phyloP scores from a whole-genome alignment of 1,284 basidiomycete genomes.

The Violaceomyces palustris region DNA sequence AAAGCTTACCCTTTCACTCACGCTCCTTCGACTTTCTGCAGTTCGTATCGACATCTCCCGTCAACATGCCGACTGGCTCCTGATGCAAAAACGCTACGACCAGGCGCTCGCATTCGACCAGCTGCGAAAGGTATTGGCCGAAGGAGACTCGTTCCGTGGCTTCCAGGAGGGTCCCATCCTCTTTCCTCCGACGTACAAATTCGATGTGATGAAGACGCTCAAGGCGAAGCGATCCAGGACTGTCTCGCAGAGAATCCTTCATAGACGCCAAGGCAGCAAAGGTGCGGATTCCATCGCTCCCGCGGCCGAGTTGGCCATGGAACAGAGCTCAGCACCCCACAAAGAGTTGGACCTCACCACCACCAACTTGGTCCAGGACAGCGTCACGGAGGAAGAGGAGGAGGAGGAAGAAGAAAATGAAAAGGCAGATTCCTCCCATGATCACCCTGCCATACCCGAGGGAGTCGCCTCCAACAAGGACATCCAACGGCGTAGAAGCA shows the following conservation, averaged over 20 bases:
- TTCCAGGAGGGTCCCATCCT: constrained; percentile 58
- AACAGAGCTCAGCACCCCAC: no score
- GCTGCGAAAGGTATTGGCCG: constrained; percentile 65
- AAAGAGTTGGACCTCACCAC: no score
- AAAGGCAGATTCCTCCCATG: no score
- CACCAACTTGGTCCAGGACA: no score
- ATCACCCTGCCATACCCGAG: no score
- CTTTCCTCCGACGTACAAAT: constrained; percentile 66
- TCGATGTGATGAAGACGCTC: constrained; percentile 62
- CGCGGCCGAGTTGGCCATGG: no score
- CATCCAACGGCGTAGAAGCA: no score
- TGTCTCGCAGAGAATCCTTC: not conserved
- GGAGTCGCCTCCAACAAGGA: no score
- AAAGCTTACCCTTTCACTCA: no score
- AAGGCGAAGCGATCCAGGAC: constrained; percentile 46
- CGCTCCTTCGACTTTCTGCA: not conserved
- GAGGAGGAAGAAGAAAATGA: no score
- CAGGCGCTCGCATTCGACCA: constrained; percentile 68
- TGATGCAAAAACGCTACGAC: constrained; percentile 55
- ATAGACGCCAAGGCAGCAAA: not conserved
- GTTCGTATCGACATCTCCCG: constrained; percentile 56
- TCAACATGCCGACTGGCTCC: constrained; percentile 59
- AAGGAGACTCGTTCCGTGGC: constrained; percentile 59
- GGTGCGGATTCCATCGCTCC: no score
- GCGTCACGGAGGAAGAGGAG: no score